Base-by-base conservation (phyloP, 108 stramenopile genomes). In the Asterionellopsis glacialis region DNA sequence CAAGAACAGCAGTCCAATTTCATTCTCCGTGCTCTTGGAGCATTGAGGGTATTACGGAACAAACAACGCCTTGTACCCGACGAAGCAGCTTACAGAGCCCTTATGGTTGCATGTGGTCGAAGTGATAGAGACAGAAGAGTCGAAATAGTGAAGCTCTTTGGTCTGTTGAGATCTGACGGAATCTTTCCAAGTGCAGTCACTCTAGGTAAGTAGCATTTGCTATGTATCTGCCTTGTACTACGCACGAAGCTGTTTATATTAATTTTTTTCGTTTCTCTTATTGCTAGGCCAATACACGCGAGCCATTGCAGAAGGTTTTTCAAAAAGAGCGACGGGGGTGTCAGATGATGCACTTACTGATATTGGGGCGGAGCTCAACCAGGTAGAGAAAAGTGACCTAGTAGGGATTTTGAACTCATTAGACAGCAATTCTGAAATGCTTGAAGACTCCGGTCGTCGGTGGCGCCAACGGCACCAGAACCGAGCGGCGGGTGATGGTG, bases 251-350 rank as follows among this genome's bases (percentile, higher is more conserved):
- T 33, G 33, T 33, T 33, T 33, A 33, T 33, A 33, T 33, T 33
- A 33, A 33, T 33, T 33, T 33, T 7, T 33, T 2, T 7, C 7
- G 7, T 7, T 33, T 5, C 33, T 33, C 7, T 33, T 33, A 7
- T 33, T 33, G 33, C 7, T 33, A 33, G 91, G 91, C 33, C 88
- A 90, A 51, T 93, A 93, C 67, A 93, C 91, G 45, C 60, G 76
- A 15, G 78, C 91, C 4, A 69, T 93, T 45, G 91, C 91, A n/a
- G 91, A 93, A 65, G 91, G 91, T 16, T 90, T 81, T 72, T 90
- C 88, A 16, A 93, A 85, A 41, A 54, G 71, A 56, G 48, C 73
- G 3, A 58, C 60, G 14, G 61, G 53, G 52, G 11, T 64, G 25
- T 68, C 68, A 7, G 73, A 80, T 14, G 66, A 70, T 38, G 28